Base-by-base conservation (phyloP, 2,329 filamentous ascomycete genomes). In the Claviceps monticola region DNA sequence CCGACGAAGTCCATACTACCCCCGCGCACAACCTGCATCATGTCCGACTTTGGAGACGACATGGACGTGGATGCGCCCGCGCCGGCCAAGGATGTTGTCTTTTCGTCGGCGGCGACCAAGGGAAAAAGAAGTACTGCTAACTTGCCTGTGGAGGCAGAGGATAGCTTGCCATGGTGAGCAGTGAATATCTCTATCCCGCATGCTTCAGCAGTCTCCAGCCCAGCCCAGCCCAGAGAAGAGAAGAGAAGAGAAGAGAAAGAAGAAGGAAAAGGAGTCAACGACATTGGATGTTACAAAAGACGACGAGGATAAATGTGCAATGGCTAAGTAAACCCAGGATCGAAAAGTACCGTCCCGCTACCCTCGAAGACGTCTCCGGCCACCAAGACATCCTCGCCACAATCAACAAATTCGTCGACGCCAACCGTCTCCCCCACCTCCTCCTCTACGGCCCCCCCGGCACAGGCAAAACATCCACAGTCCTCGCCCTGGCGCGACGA, bases 331-430 rank as follows among this genome's bases (percentile, higher is more conserved):
- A 19, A 19, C 17, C 34, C 54, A 89, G 86, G 90, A 89, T 98
- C 8, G 93, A 98, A 66, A 98, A 98, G 64, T 98, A 97, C 70
- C 82, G 93, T 50, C 93, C 93, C 17, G 83, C 83, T 55, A 88
- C 86, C 1, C 80, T 98, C 46, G 81, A 84, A 59, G 93, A 98
- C 68, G 93, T 98, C 53, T 95, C 89, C 3, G 93, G 93, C 19
- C 93, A 98, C 68, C 86, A 96, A 64, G 93, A 98, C 68, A 97
- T 98, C 63, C 82, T 98, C 57, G 83, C 90, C 4, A 98, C 93
- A 2, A 95, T 98, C 72, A 96, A 96, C 75, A 93, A 90, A 66
- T 98, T 98, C 62, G 81, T 98, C 64, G 90, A 97, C 64, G 80
- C 87, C 53, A 97, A 98, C 70, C 82, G 90, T 59, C 77, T 98